A percentile compares a stretch with the other conserved stretches of the same genome.
phyloP scores from a whole-genome alignment of 208 protist species.

The Acanthamoeba divionensis region DNA sequence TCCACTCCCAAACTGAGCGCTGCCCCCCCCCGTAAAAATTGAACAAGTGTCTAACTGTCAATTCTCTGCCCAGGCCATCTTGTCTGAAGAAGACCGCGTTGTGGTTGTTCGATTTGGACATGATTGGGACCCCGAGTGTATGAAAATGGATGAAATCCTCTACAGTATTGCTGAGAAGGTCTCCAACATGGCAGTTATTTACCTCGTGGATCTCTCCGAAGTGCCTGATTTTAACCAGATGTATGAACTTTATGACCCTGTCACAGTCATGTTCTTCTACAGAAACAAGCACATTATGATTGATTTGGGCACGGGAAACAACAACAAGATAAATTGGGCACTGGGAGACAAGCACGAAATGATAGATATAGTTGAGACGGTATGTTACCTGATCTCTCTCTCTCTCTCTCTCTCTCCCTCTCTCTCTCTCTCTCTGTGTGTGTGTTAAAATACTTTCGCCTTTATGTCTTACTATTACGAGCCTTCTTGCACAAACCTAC shows the following conservation, averaged over 20 bases:
- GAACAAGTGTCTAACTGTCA: no score
- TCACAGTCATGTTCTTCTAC: conserved; percentile 99
- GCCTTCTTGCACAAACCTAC: no score
- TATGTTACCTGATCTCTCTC: no score
- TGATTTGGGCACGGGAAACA: conserved; percentile 96
- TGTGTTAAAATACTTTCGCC: no score
- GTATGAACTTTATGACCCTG: conserved; percentile 98
- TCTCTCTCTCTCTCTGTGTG: no score
- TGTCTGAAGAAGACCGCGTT: conserved; percentile 85
- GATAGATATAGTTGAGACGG: conserved; percentile 93
- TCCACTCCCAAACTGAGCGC: conserved; percentile 67
- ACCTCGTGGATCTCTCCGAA: conserved; percentile 89
- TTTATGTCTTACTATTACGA: no score
- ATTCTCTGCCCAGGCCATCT: no score
- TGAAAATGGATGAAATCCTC: conserved; percentile 86
- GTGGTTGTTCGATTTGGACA: conserved; percentile 91
- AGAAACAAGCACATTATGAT: conserved; percentile 98
- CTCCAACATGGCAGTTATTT: conserved; percentile 90
- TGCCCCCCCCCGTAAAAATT: not conserved
- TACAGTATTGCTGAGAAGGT: conserved; percentile 75
- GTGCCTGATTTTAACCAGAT: conserved; percentile 97
- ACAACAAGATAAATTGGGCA: conserved; percentile 99
- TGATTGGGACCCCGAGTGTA: conserved; percentile 90
- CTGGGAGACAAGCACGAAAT: conserved; percentile 94
- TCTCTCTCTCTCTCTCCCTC: no score